Conservation (phyloP, 306 rosid genomes). For the Acacia confusa region DNA sequence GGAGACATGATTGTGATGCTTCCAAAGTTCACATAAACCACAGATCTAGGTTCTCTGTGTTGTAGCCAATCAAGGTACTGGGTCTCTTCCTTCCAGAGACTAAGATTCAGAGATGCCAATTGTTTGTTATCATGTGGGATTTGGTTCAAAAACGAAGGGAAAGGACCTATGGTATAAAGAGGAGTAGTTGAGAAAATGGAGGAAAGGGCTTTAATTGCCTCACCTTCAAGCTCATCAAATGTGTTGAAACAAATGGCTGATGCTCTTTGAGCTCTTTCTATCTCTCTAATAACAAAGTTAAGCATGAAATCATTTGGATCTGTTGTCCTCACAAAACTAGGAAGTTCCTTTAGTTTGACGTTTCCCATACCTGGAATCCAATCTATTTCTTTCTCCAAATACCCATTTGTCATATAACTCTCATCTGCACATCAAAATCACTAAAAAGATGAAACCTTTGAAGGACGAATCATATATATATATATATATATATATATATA, state of each 20-base stretch:
- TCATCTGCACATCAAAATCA: not conserved
- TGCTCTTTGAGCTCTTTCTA: not conserved
- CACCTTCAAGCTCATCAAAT: not conserved
- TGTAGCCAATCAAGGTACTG: conserved; percentile 29
- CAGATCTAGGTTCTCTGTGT: conserved; percentile 16
- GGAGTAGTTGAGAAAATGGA: not conserved
- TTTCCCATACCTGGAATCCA: not conserved
- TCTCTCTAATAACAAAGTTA: not conserved
- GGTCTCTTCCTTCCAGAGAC: conserved; percentile 27
- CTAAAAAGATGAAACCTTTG: not conserved
- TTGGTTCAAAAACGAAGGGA: not conserved
- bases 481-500: too few relatives aligned
- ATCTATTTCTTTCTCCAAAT: not conserved
- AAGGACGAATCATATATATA: not conserved
- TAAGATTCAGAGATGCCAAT: not conserved
- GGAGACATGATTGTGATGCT: not conserved
- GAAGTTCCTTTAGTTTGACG: not conserved
- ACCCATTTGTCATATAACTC: not conserved
- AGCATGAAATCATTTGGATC: not conserved
- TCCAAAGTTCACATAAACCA: conserved; percentile 14
- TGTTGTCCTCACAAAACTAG: not conserved
- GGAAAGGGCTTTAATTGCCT: not conserved
- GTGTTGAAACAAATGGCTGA: not conserved
- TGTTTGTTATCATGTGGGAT: not conserved
- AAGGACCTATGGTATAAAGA: not conserved